phyloP scores from a whole-genome alignment of 257 asterid genomes.

The Lavandula angustifolia region DNA sequence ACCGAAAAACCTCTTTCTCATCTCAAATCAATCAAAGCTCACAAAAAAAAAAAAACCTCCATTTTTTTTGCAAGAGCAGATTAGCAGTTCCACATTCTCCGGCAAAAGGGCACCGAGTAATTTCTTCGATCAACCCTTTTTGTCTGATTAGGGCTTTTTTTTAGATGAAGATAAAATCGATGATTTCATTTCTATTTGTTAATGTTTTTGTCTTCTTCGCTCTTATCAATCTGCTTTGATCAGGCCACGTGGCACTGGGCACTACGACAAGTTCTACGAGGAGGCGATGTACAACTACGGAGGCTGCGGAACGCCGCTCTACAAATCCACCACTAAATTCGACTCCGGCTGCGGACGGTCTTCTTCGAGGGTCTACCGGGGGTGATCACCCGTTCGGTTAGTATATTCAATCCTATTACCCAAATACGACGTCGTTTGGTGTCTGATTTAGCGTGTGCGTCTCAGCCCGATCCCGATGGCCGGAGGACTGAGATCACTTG shows the following conservation, averaged over 20 bases:
- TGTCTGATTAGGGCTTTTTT: not conserved
- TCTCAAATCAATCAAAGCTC: too few relatives aligned
- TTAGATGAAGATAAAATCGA: too few relatives aligned
- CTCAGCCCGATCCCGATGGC: conserved; percentile 80
- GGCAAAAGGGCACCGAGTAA: conserved; percentile 76
- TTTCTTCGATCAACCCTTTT: not conserved
- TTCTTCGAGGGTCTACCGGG: conserved; percentile 74
- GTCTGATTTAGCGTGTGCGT: not conserved
- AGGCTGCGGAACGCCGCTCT: conserved; percentile 72
- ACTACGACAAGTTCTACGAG: conserved; percentile 64
- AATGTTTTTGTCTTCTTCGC: not conserved
- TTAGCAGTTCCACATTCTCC: conserved; percentile 73
- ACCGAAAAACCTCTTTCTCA: too few relatives aligned
- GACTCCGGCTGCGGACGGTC: conserved; percentile 83
- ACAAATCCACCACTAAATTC: conserved; percentile 71
- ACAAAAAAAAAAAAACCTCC: too few relatives aligned
- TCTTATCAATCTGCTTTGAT: not conserved
- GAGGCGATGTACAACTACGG: conserved; percentile 65
- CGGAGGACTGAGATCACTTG: conserved; percentile 87
- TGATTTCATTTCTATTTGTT: too few relatives aligned
- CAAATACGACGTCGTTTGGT: not conserved
- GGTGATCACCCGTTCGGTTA: conserved; percentile 59
- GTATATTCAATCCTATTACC: conserved; percentile 17
- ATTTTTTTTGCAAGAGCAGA: too few relatives aligned
- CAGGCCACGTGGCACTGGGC: conserved; percentile 74